phyloP scores from a whole-genome alignment of 352 stramenopile genomes.

The Pythium coloratum region DNA sequence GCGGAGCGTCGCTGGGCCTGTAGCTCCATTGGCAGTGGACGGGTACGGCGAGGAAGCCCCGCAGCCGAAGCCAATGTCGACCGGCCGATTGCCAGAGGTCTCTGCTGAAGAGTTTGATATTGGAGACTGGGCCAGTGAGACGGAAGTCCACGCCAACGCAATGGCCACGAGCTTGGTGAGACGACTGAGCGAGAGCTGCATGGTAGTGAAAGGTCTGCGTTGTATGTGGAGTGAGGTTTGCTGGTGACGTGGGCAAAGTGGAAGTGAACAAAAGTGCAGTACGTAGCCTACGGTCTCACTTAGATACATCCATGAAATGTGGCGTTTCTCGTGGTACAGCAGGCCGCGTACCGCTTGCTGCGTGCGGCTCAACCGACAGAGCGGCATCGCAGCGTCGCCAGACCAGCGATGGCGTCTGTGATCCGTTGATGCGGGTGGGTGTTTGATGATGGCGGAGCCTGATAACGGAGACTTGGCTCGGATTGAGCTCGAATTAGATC shows the following conservation, averaged over 20 bases:
- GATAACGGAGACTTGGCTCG: background rate
- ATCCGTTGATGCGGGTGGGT: background rate
- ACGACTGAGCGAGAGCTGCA: background rate
- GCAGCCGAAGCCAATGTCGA: conserved; percentile 20
- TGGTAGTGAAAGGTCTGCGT: background rate
- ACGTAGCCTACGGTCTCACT: background rate
- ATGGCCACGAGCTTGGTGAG: background rate
- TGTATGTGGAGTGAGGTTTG: background rate
- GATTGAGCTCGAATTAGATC: conserved; percentile 1
- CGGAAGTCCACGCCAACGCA: background rate
- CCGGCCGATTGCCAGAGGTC: background rate
- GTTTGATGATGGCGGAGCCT: background rate
- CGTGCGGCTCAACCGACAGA: background rate
- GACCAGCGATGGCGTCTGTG: background rate
- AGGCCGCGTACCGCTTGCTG: background rate
- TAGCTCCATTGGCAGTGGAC: background rate
- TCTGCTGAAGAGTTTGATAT: background rate
- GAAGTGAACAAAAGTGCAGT: background rate
- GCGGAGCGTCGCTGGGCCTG: conserved; percentile 27
- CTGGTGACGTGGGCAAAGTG: background rate
- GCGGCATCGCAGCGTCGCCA: background rate
- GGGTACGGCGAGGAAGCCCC: conserved; percentile 3
- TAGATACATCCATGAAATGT: background rate
- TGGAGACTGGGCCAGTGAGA: background rate
- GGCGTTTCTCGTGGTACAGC: background rate